Evolutionary conservation across 1,284 basidiomycete species (phyloP).

Genomic region (Albatrellus sp.): DNA sequence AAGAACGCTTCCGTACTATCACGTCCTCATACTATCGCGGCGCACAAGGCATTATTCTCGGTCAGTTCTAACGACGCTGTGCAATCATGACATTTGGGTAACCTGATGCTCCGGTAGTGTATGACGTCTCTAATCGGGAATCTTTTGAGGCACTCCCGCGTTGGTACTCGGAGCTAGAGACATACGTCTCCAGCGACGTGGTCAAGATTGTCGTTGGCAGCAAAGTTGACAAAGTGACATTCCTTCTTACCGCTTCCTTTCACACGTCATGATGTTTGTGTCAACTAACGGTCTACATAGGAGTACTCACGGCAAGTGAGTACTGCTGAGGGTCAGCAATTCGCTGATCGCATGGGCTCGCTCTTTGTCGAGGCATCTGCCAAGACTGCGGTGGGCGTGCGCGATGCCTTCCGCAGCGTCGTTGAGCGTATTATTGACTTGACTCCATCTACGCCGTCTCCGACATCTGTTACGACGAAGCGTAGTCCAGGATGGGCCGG

Average conservation of each 20-base stretch:
- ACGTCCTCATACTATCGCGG: constrained; percentile 89
- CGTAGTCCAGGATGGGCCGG: constrained; percentile 2
- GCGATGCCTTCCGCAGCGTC: constrained; percentile 71
- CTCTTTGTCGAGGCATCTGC: constrained; percentile 84
- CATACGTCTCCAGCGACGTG: constrained; percentile 80
- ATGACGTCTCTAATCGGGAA: constrained; percentile 85
- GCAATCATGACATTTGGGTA: background rate
- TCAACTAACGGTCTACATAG: constrained; percentile 23
- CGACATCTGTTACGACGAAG: background rate
- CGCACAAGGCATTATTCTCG: constrained; percentile 88
- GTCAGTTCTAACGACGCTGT: constrained; percentile 23
- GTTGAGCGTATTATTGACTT: constrained; percentile 41
- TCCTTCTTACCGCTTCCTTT: constrained; percentile 2
- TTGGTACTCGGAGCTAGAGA: constrained; percentile 94
- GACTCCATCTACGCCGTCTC: constrained; percentile 44
- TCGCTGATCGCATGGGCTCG: constrained; percentile 72
- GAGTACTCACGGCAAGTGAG: constrained; percentile 85
- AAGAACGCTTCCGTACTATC: constrained; percentile 85
- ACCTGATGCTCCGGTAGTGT: constrained; percentile 40
- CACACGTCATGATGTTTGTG: background rate
- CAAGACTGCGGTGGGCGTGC: constrained; percentile 75
- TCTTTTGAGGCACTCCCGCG: constrained; percentile 86
- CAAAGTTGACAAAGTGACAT: constrained; percentile 81
- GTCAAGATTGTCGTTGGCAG: constrained; percentile 94
- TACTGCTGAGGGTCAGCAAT: constrained; percentile 67